Base-by-base conservation (phyloP, 2,329 filamentous ascomycete genomes). In the Pleoardoris graminearum region DNA sequence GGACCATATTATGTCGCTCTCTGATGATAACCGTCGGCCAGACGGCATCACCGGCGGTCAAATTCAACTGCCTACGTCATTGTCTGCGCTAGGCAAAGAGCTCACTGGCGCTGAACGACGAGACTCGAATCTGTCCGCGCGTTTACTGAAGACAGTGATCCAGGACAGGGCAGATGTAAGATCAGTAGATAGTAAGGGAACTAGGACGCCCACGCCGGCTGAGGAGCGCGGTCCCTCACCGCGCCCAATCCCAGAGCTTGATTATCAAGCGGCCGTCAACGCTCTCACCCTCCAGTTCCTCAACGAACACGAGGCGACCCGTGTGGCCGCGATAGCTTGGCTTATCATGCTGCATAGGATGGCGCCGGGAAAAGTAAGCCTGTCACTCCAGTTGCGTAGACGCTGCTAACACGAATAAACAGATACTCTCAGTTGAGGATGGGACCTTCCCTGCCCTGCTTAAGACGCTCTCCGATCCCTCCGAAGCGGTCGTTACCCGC, bases 321-420 rank as follows among this genome's bases (percentile, higher is more conserved):
- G 94, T 55, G 92, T 97, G 23, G 93, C 92, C 32, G 92, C 94
- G 14, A 79, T 99, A 55, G 93, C 90, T 5, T 99, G 94, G 94
- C 82, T 99, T 51, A 94, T 97, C 53, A 97, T 97, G 93, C 81
- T 99, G 35, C 94, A 99, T 71, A 85, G 90, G 58, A 97, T 97
- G 77, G 93, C 94, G 3, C 94, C 94, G 0, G 84, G 88, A 48
- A 97, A 96, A 71, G 90, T 96, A 57, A 4, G 62, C 61, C 12
- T 17, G 5, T n/a, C 14, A 33, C 17, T 23, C 19, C 12, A 1
- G 27, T 22, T 25, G 16, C 2, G 23, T 14, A 29, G 50, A 37
- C 50, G 48, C 23, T 39, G 14, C 56, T 63, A 42, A 62, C 49
- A 6, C 6, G 10, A 22, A 14, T 37, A 5, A 11, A 35, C 32